phyloP scores from a whole-genome alignment of 225 moss, liverwort and hornwort genomes.

The Sphagnum contortum region DNA sequence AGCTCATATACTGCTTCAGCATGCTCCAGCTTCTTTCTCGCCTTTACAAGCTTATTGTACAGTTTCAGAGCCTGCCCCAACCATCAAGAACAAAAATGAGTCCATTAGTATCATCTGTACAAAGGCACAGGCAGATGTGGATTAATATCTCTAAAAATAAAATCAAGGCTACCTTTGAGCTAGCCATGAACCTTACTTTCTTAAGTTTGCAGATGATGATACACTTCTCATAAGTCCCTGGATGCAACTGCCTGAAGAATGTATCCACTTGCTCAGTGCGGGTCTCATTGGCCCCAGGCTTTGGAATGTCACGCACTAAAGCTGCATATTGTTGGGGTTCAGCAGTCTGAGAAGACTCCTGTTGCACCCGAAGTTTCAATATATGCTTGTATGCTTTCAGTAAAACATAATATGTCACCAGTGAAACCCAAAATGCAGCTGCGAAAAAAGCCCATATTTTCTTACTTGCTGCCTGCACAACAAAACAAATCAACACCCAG shows the following conservation, averaged over 20 bases:
- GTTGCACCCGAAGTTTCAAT: constrained; percentile 32
- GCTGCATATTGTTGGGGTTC: constrained; percentile 65
- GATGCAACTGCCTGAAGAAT: constrained; percentile 56
- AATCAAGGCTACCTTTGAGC: too few species aligned
- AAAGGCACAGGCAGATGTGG: too few species aligned
- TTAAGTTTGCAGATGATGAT: constrained; percentile 23
- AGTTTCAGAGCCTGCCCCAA: constrained; percentile 38
- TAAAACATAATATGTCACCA: constrained; percentile 60
- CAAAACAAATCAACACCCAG: not conserved
- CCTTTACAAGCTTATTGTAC: constrained; percentile 40
- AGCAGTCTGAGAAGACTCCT: constrained; percentile 19
- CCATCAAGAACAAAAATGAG: too few species aligned
- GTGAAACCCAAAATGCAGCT: constrained; percentile 53
- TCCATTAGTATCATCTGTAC: too few species aligned
- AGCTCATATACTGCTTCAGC: constrained; percentile 54
- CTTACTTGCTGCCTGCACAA: constrained; percentile 33
- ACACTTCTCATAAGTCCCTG: constrained; percentile 40
- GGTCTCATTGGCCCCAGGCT: constrained; percentile 31
- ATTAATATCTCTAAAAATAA: too few species aligned
- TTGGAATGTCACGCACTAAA: constrained; percentile 77
- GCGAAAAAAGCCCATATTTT: constrained; percentile 68
- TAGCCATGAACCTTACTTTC: constrained; percentile 17
- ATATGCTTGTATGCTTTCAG: constrained; percentile 52
- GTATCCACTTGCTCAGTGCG: constrained; percentile 42
- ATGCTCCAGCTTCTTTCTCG: constrained; percentile 62